Base-by-base conservation (phyloP, 805 yeast genomes). In the Saccharomycopsis olivae region DNA sequence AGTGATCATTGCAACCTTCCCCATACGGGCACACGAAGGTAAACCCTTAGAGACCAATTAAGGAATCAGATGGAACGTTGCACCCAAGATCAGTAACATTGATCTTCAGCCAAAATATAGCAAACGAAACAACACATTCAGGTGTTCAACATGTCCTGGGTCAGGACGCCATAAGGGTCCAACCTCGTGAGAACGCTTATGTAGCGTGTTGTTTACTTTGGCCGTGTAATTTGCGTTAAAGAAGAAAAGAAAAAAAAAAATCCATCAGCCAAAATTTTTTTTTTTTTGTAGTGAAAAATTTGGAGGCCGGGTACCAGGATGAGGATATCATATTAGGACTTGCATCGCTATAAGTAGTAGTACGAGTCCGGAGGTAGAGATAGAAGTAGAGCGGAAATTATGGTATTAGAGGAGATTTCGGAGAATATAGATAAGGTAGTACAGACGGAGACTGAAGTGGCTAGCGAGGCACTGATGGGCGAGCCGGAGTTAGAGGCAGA, bases 11-110 rank as follows among this genome's bases (percentile, higher is more conserved):
- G 78, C 78, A 71, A 64, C 71, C 57, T 51, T 54, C 70, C 75
- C 66, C 76, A 71, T 69, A 61, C 73, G 75, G 73, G 71, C 61
- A 65, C 77, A 70, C 77, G 74, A 71, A 71, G 76, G 78, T 61
- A 61, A 59, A 52, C 71, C 73, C 73, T 69, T 65, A 68, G 57
- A 60, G 57, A 51, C 52, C 46, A 48, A 51, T n/a, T 56, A 57
- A 47, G 15, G 41, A 44, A 53, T 59, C 70, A 50, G 55, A 69
- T 69, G 75, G 65, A 61, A 62, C 64, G 69, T 72, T 68, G 78
- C 78, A 72, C 78, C 78, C 78, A 71, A 72, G 78, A 72, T 63
- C 68, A 63, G 62, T 55, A 66, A n/a, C 51, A 56, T 64, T 68
- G 46, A 49, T 71, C 75, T 71, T 75, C 76, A 69, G 36, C 39